Evolutionary conservation across 176 grass and related monocot genomes (phyloP), one percentile per base, ranked within the genome.

Genomic region (Zoysia japonica): DNA sequence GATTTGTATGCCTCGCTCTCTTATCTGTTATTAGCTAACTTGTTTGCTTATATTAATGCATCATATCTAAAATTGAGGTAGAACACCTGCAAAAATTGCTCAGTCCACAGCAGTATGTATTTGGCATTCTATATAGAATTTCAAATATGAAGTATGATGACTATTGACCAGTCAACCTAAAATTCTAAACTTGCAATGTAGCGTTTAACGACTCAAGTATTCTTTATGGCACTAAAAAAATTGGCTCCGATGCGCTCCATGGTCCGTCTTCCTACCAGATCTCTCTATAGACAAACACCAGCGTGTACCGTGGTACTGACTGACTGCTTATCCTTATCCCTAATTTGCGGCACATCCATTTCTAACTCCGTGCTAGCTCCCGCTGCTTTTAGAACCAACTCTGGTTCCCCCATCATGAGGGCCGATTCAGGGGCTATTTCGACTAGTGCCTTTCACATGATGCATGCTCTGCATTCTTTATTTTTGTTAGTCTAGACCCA

Each of bases 1-100:
- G 90, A 98, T 88, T 87, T 98, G 95, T 98, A 98, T 60, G 69
- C 83, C 67, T 78, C 40, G 14, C 65, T 63, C 40, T 77, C 60
- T 76, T 83, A 28, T 57, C 47, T 89, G 49, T 78, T 40, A 51
- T 82, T 4, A 67, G 3, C 46, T 60, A 68, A 60, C 75, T 65
- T 54, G 50, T 80, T 70, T 9, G 6, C 54, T 75, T 75, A 54
- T 80, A 55, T 56, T 78, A 82, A 59, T 2, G 11, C 74, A 71
- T 50, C 35, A n/a, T 28, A 69, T 49, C 43, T 50, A 50, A 14
- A 51, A 70, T 64, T 50, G 44, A 36, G 35, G 48, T 35, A 75
- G 20, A 71, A 50, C 13, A 85, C 48, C 37, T 37, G 39, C 57
- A 71, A 53, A 77, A 47, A 41, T 35, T 47, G 15, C 76, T 16